Evolutionary conservation across 345 rosid species (phyloP), one percentile per base, ranked within the genome.

Genomic region (Corymbia maculata): DNA sequence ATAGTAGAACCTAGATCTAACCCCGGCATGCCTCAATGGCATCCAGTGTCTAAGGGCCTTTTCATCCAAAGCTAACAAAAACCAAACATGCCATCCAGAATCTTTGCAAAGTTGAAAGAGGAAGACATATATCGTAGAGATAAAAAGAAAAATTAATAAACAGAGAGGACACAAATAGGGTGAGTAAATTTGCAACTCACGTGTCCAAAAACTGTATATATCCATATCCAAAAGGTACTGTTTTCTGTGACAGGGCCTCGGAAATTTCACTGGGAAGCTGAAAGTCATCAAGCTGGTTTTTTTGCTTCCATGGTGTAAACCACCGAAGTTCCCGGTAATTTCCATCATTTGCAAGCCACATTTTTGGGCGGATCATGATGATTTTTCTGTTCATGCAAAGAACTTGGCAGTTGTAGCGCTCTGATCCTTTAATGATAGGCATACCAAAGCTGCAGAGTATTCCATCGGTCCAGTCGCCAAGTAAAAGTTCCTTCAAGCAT

Each of bases 271-370:
- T 6, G 5, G 99, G 98, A 51, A 97, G 97, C 88, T 92, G 97
- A 91, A 98, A 95, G 44, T 97, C 98, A 44, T 90, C 95, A 22
- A 98, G 95, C 70, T 94, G 94, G 66, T 94, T 92, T 79, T 92
- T 93, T 88, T 92, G 96, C 89, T 96, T 95, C 99, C 99, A 98
- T 51, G 97, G 91, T 1, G 97, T 97, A 90, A 98, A 98, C 98
- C 98, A 98, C 13, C 99, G 89, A 3, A 94, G 95, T 91, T 98
- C 99, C 88, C 99, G 93, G 89, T 93, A 97, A 92, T 95, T 96
- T 21, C 98, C 98, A 90, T 95, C 98, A 80, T 98, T 97, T 50
- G 98, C 99, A 50, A 95, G 99, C 94, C 98, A 97, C 95, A 98
- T 90, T 87, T 98, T 98, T 14, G 99, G 99, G 61, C 99, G 95